These are phyloP conservation scores for Stagonosporopsis cucurbitacearum DNA, from an alignment of 2,329 filamentous ascomycete genomes.

Conservation along the genomic window DNA sequence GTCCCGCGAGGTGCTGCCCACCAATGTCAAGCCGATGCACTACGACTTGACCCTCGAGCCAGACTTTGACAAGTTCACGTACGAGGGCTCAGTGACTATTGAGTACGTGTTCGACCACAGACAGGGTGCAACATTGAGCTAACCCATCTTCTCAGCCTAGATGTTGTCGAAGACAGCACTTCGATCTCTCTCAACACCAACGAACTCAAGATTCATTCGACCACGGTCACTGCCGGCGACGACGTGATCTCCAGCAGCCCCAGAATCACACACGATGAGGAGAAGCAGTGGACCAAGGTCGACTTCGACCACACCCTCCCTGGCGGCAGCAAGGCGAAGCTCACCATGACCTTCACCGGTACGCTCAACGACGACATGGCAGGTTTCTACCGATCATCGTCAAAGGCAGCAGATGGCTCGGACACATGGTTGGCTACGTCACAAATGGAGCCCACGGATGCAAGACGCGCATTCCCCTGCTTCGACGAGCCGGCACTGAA, in stretches of 20 bases:
- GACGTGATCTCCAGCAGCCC: slow-evolving; percentile 66
- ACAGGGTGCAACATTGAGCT: slow-evolving; percentile 17
- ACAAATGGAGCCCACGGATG: slow-evolving; percentile 97
- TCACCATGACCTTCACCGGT: slow-evolving; percentile 80
- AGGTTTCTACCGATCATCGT: slow-evolving; percentile 95
- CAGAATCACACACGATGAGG: slow-evolving; percentile 74
- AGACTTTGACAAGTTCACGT: slow-evolving; percentile 85
- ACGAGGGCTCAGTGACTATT: slow-evolving; percentile 82
- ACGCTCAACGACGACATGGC: slow-evolving; percentile 93
- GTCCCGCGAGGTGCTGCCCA: slow-evolving; percentile 83
- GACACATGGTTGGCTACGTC: slow-evolving; percentile 85
- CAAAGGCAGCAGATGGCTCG: slow-evolving; percentile 80
- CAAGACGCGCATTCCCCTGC: slow-evolving; percentile 89
- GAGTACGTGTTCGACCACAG: slow-evolving; percentile 60
- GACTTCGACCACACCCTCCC: slow-evolving; percentile 75
- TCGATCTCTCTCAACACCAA: slow-evolving; percentile 88
- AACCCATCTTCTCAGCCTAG: slow-evolving; percentile 61
- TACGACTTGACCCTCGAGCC: slow-evolving; percentile 93
- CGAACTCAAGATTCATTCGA: slow-evolving; percentile 81
- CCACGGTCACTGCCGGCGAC: slow-evolving; percentile 69
- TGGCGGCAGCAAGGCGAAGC: slow-evolving; percentile 77
- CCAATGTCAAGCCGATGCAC: slow-evolving; percentile 89
- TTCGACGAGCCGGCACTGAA: slow-evolving; percentile 96
- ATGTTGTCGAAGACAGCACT: slow-evolving; percentile 82
- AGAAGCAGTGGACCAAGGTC: slow-evolving; percentile 82